These are phyloP conservation scores for Chaetomidium leptoderma DNA, from an alignment of 495 filamentous ascomycete genomes.

Conservation along the genomic window DNA sequence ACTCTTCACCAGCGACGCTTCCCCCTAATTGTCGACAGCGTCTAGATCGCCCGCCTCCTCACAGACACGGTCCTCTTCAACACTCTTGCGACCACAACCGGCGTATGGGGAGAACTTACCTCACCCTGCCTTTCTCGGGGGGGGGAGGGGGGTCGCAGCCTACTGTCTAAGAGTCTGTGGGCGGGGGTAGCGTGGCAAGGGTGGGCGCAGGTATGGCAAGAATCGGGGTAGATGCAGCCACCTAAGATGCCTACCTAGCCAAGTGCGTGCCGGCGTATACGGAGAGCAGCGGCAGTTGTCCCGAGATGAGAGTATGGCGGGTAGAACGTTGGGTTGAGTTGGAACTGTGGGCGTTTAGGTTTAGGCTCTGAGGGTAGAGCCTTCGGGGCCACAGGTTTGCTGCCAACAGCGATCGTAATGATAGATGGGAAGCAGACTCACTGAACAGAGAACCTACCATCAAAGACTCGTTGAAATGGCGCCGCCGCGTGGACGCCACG, in stretches of 20 bases:
- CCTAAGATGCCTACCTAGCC: neutral
- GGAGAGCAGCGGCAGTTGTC: neutral
- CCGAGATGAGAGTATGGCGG: neutral
- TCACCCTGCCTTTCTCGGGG: no score
- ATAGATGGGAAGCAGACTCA: no score
- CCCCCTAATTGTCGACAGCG: conserved; percentile 45
- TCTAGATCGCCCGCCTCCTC: conserved; percentile 47
- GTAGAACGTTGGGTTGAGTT: no score
- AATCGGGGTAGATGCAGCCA: neutral
- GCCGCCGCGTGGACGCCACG: no score
- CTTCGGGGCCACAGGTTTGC: no score
- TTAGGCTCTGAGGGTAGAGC: no score
- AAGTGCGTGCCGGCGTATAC: neutral
- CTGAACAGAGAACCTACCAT: no score
- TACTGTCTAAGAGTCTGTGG: no score
- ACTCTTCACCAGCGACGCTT: conserved; percentile 49
- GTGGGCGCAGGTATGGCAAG: neutral
- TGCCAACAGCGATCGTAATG: no score
- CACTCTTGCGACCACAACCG: conserved; percentile 37
- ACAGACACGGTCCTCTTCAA: conserved; percentile 48
- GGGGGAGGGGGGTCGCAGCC: neutral
- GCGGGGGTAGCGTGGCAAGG: neutral
- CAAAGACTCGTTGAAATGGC: no score
- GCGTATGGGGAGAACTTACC: no score
- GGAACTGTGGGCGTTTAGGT: neutral